Evolutionary conservation across 306 rosid genomes (phyloP), one percentile per base, ranked within the genome.

Genomic region (Ormosia semicastrata): DNA sequence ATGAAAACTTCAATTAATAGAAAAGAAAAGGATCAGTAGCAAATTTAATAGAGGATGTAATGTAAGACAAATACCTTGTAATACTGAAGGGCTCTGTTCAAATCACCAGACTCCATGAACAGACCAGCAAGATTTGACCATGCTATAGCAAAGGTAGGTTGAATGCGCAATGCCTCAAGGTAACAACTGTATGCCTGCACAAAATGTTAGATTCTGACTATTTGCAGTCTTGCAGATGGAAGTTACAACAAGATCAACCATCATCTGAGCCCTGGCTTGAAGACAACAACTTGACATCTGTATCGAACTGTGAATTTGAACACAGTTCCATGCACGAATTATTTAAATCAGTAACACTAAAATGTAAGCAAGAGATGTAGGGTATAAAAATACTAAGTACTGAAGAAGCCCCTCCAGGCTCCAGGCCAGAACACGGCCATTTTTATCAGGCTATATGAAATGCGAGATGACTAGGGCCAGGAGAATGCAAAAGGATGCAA

Each of bases 61-160:
- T 57, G 13, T 36, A 46, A 76, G 47, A 44, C 30, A 81, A 60
- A 24, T 62, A 88, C 99, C 98, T 96, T 96, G 49, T 96, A 96
- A 81, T 96, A 96, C 84, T 96, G 95, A 68, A 96, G 92, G 41
- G 99, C 99, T 89, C 97, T 87, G 81, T 96, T 93, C 79, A 91
- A 89, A 87, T 96, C 98, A 81, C 98, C 97, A 43, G 99, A 94
- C 88, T 96, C 99, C 99, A 96, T 96, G 82, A 92, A 92, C 75
- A 96, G 91, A 80, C 99, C 99, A 73, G 99, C 99, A 85, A 96
- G 97, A 93, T 96, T 96, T 71, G 99, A 96, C 99, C 99, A 96
- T 47, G 98, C 99, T 64, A 96, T 96, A 37, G 99, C 99, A 86
- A 93, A 96, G 59, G 92, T 85, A 10, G 99, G 99, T 81, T 94